Evolutionary conservation across 2,329 filamentous ascomycete species (phyloP).

Genomic region (Alternaria rosae): DNA sequence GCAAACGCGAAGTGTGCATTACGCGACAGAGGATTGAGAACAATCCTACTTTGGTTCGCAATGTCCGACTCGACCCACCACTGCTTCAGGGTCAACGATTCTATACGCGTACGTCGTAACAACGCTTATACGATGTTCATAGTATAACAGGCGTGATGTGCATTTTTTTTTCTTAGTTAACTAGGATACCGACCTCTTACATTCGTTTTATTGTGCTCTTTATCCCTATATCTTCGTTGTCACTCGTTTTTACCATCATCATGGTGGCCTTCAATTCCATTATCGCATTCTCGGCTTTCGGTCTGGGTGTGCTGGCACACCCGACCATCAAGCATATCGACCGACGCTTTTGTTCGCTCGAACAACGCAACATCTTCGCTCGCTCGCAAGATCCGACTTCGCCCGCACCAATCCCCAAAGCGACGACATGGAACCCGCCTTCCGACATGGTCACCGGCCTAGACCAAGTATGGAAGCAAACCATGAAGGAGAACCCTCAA

Average conservation of each 20-base stretch:
- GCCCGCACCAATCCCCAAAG: constrained; percentile 25
- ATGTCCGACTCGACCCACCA: neutral
- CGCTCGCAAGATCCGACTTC: constrained; percentile 17
- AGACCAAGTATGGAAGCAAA: constrained; percentile 36
- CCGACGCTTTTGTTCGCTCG: constrained; percentile 27
- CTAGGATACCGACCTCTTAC: neutral
- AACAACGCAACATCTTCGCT: constrained; percentile 23
- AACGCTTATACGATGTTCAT: neutral
- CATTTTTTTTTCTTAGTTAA: neutral
- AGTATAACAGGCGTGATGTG: neutral
- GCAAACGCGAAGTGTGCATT: neutral
- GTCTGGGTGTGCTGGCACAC: constrained; percentile 30
- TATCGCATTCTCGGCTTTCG: constrained; percentile 21
- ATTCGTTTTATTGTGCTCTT: neutral
- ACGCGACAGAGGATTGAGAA: neutral
- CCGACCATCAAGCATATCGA: constrained; percentile 35
- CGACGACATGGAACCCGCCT: constrained; percentile 34
- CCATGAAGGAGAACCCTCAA: constrained; percentile 32
- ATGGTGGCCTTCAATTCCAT: constrained; percentile 30
- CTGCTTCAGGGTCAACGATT: neutral
- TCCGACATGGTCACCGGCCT: constrained; percentile 32
- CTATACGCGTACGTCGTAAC: neutral
- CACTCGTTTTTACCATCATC: neutral
- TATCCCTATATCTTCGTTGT: neutral
- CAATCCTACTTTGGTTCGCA: neutral